phyloP scores from a whole-genome alignment of 768 basidiomycete genomes.

The Trametes sanguinea region DNA sequence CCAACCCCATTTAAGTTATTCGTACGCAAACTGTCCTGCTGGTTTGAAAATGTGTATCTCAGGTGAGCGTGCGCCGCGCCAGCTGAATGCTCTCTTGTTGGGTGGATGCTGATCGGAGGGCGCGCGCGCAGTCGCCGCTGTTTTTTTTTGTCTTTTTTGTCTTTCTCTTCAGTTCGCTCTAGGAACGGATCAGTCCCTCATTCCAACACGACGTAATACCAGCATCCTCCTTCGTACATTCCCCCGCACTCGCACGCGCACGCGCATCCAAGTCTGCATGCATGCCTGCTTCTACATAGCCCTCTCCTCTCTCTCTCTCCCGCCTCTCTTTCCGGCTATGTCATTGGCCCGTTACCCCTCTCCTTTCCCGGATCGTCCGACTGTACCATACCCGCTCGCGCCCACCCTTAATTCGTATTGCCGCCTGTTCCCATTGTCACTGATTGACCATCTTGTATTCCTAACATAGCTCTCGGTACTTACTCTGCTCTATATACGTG shows the following conservation, averaged over 20 bases:
- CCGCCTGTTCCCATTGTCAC: background rate
- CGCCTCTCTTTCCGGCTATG: background rate
- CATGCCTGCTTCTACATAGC: background rate
- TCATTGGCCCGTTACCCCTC: background rate
- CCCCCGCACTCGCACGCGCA: background rate
- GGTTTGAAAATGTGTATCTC: slow-evolving; percentile 5
- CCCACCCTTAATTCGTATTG: background rate
- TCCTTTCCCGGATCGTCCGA: background rate
- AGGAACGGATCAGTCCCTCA: background rate
- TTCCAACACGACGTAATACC: background rate
- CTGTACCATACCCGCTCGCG: background rate
- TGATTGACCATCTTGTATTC: background rate
- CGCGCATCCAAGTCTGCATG: background rate
- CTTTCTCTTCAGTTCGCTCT: background rate
- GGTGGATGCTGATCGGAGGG: no score
- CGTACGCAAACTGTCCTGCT: slow-evolving; percentile 1
- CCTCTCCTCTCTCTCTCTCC: background rate
- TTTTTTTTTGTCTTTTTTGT: no score
- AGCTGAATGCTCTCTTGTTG: no score
- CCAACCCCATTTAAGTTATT: slow-evolving; percentile 4
- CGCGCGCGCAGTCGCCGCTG: no score
- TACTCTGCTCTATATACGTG: background rate
- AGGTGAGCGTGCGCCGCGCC: background rate
- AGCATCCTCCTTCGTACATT: background rate
- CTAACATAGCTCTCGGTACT: background rate